Base-by-base conservation (phyloP, 2,329 filamentous ascomycete species). In the Colletotrichum incanum region DNA sequence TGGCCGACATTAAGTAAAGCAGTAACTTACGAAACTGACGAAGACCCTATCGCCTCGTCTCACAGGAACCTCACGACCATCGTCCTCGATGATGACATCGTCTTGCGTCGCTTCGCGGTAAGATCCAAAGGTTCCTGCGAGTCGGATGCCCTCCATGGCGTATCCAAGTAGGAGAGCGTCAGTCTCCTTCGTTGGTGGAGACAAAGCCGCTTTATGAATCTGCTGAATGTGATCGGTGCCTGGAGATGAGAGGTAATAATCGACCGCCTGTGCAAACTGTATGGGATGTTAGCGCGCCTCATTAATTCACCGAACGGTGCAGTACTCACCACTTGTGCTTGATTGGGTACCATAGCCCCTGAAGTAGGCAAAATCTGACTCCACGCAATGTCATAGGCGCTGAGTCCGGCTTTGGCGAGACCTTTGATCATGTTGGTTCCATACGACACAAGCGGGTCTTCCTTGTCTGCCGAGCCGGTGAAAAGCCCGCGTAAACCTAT, bases 251-350 rank as follows among this genome's bases (percentile, higher is more conserved):
- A 95, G 86, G 78, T 93, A 95, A 82, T 89, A 94, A 78, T 95
- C 93, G 23, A 94, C 84, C 2, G 92, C 86, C 82, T 93, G 92
- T 1, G 92, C 90, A 78, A 95, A 94, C 86, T 91, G 72, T 14
- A n/a, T 6, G 12, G 12, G 1, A 1, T 28, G 67, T 82, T 55
- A 80, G 76, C n/a, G 28, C 11, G 7, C 47, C 12, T 18, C 16
- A 39, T 34, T 6, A 12, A 26, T 20, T 23, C 3, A 11, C 39
- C 26, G 1, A 12, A 5, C 14, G 20, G 8, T 3, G 16, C 28
- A 28, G 5, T 4, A 83, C 86, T 81, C 81, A 91, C 88, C 76
- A 93, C 85, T 77, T 93, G 89, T 1, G 89, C 91, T 79, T 95
- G 92, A 76, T 90, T 93, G 1, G 93, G 91, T 9, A 93, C 90